Evolutionary conservation across 257 asterid species (phyloP).

Genomic region (Penstemon davidsonii): DNA sequence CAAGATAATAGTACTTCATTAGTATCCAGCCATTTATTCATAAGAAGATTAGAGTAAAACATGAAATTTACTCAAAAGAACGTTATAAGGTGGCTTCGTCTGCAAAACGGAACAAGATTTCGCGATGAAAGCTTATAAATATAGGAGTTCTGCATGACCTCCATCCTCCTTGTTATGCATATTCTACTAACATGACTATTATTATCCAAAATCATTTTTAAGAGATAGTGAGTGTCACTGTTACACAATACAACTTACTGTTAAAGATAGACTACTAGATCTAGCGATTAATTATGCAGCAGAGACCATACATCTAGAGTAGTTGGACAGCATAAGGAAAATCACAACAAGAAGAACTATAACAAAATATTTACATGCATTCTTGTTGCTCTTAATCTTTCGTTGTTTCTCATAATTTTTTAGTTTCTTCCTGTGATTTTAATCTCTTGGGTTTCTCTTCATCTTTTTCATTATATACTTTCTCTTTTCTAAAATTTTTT

Average conservation of each 20-base stretch:
- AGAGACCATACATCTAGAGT: neutral
- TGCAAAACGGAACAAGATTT: conserved; percentile 7
- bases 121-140: neutral
- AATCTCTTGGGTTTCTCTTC: neutral
- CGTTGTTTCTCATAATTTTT: neutral
- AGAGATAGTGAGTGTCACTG: conserved; percentile 10
- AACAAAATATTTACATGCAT: neutral
- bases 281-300: neutral
- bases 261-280: neutral
- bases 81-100: neutral
- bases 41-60: conserved; percentile 6
- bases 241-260: neutral
- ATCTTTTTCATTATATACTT: neutral
- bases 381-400: neutral
- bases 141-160: conserved; percentile 1
- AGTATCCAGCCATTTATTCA: neutral
- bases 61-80: conserved; percentile 1
- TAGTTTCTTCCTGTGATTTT: too few species aligned
- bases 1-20: conserved; percentile 1
- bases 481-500: too few species aligned
- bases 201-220: neutral
- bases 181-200: neutral
- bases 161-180: neutral
- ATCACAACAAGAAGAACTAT: neutral
- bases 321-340: neutral